A percentile compares a stretch with the other conserved stretches of the same genome.
Conservation (phyloP, 78 protist genomes). For the Isochrysis galbana region DNA sequence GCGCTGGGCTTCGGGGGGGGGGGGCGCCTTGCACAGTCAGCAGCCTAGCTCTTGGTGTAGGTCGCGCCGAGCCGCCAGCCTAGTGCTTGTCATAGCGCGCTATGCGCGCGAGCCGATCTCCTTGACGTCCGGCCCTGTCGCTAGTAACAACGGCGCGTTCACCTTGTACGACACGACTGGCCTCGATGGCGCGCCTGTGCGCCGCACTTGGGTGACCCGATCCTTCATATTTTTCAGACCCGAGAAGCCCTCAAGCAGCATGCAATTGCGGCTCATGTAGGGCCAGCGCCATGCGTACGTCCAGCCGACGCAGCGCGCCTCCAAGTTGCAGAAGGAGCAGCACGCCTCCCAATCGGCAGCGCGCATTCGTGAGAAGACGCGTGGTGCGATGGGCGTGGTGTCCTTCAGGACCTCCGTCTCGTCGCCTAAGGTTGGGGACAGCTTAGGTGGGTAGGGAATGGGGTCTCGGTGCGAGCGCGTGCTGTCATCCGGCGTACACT, state of each 20-base stretch:
- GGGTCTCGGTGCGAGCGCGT: not conserved
- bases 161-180: no score
- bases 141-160: no score
- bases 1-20: no score
- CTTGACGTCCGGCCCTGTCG: no score
- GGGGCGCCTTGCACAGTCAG: no score
- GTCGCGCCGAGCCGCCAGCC: no score
- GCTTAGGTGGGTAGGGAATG: not conserved
- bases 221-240: not conserved
- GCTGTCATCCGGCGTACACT: not conserved
- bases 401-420: not conserved
- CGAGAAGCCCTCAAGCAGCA: not conserved
- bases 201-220: no score
- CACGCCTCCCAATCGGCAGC: not conserved
- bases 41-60: no score
- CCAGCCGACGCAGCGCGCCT: not conserved
- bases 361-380: not conserved
- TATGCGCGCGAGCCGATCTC: no score
- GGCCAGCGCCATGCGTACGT: not conserved
- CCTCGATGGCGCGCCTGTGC: no score
- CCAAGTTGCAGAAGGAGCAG: not conserved
- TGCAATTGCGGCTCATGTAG: not conserved
- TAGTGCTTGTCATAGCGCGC: no score
- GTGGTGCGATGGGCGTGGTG: not conserved
- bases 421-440: not conserved